phyloP scores from a whole-genome alignment of 306 rosid genomes.

The Carpinus fangiana region DNA sequence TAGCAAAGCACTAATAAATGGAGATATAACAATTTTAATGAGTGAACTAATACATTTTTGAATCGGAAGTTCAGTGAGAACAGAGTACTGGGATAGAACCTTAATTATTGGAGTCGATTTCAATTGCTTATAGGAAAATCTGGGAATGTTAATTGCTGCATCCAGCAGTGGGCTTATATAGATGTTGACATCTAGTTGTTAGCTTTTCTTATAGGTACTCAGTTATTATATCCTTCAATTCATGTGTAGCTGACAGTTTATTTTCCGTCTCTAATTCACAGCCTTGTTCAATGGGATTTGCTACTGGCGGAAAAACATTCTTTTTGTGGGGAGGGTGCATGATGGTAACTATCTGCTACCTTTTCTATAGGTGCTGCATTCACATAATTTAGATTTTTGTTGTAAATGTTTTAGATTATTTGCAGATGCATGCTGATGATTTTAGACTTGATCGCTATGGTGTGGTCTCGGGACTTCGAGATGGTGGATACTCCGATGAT shows the following conservation, averaged over 20 bases:
- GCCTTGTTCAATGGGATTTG: constrained; percentile 99
- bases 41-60: not conserved
- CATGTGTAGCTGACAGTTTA: constrained; percentile 11
- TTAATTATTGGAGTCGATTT: not conserved
- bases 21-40: not conserved
- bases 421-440: constrained; percentile 96
- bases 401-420: constrained; percentile 36
- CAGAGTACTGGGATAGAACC: not conserved
- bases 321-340: constrained; percentile 99
- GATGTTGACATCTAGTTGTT: constrained; percentile 5
- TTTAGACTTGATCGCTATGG: constrained; percentile 78
- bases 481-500: constrained; percentile 99
- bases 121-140: not conserved
- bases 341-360: constrained; percentile 76
- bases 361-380: constrained; percentile 11
- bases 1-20: not conserved
- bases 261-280: constrained; percentile 33
- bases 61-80: not conserved
- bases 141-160: not conserved
- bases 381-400: constrained; percentile 2
- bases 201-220: constrained; percentile 2
- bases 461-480: constrained; percentile 74
- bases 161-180: not conserved
- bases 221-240: constrained; percentile 4
- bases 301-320: constrained; percentile 98